These are phyloP conservation scores for Phytophthora pisi DNA, from an alignment of 352 stramenopile species.

Conservation along the genomic window DNA sequence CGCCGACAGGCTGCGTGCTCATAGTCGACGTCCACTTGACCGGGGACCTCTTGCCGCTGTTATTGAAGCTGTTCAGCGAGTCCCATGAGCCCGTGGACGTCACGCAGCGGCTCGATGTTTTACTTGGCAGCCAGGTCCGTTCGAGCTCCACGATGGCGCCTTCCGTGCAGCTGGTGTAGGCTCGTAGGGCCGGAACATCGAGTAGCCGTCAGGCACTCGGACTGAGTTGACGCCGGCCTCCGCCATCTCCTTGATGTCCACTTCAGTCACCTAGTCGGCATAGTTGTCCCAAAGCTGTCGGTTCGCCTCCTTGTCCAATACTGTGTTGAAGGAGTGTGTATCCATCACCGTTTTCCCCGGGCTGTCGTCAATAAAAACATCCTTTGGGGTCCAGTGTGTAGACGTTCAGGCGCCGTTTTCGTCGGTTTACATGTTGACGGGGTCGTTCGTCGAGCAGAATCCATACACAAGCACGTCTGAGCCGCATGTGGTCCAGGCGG, in stretches of 20 bases:
- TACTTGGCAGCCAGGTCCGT: constrained; percentile 85
- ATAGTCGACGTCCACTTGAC: constrained; percentile 25
- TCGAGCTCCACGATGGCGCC: constrained; percentile 92
- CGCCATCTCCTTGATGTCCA: constrained; percentile 84
- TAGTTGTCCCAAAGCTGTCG: constrained; percentile 91
- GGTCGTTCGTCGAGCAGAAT: too few species aligned
- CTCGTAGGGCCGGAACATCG: constrained; percentile 94
- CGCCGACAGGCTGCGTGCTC: constrained; percentile 16
- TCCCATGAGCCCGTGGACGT: constrained; percentile 92
- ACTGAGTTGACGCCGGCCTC: constrained; percentile 19
- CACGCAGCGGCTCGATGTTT: constrained; percentile 89
- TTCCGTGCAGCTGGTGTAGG: constrained; percentile 92
- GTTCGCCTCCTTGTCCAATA: constrained; percentile 89
- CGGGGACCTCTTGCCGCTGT: constrained; percentile 83
- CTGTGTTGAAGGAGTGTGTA: constrained; percentile 89
- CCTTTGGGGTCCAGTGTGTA: too few species aligned
- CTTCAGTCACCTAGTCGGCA: constrained; percentile 93
- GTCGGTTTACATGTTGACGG: too few species aligned
- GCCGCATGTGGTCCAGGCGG: too few species aligned
- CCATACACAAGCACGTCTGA: too few species aligned
- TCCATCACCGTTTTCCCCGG: constrained; percentile 89
- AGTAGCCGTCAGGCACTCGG: constrained; percentile 82
- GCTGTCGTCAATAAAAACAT: too few species aligned
- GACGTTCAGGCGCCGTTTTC: too few species aligned
- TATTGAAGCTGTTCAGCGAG: constrained; percentile 96